Base-by-base conservation (phyloP, 192 early-diverging fungal species). In the Backusella australiensis region DNA sequence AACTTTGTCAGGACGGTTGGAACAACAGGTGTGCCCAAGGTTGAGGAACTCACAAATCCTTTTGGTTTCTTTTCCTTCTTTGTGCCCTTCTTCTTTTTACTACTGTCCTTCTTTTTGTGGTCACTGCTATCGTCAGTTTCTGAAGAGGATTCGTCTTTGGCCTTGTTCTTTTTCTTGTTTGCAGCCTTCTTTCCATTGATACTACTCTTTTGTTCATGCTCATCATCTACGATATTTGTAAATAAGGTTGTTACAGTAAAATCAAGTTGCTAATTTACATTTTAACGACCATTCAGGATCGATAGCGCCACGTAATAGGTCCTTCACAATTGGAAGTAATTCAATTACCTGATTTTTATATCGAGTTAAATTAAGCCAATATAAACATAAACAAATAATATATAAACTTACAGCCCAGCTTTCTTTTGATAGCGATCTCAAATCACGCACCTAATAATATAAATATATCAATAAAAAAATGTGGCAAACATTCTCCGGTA, bases 321-420 rank as follows among this genome's bases (percentile, higher is more conserved):
- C 72, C 38, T 59, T 52, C 15, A 73, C 72, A 7, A 73, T 32
- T n/a, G 72, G 72, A 73, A 73, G 72, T 15, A 73, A 73, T 35
- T 52, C 49, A 56, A 73, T 73, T 11, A 42, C 44, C 72, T 73
- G 35, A 14, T 26, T 29, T 11, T 29, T 12, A 29, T 4, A 26
- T 26, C 11, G 8, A 63, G 56, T 63, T 29, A 56, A 63, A 63
- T 63, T 29, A 63, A 63, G 26, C 11, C 21, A 26, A 63, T 63
- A 14, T 15, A 63, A 63, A 63, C 56, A 63, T 32, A 63, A 63
- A 63, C 23, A 63, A 32, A 32, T 3, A 32, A 32, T 32, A 63
- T 4, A 12, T 23, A n/a, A 32, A 71, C 70, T 71, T 71, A 71
- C 70, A 44, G 70, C 70, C 70, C 70, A 71, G 42, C 69, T 71